Conservation (phyloP, 1,284 basidiomycete genomes). For the Austroboletus olivaceoglutinosus region DNA sequence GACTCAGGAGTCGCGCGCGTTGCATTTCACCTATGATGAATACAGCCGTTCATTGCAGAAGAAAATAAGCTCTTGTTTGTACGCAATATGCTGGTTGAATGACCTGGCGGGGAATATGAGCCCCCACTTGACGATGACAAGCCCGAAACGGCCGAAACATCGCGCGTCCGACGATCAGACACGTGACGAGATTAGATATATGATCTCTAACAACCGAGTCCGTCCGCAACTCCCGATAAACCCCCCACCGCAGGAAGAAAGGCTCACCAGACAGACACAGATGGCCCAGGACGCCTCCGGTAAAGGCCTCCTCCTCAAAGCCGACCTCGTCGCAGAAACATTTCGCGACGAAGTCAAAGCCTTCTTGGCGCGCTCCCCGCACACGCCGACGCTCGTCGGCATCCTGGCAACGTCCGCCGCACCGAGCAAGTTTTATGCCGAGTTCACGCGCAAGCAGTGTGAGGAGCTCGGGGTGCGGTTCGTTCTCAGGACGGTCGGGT, state of each 20-base stretch:
- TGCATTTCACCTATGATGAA: conserved; percentile 1
- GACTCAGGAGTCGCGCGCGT: background rate
- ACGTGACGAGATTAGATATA: background rate
- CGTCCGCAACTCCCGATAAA: conserved; percentile 7
- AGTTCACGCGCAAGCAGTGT: conserved; percentile 93
- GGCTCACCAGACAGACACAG: background rate
- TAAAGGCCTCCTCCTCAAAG: conserved; percentile 74
- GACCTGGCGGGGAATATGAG: too few relatives aligned
- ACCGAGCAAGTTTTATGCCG: conserved; percentile 89
- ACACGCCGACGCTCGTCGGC: conserved; percentile 80
- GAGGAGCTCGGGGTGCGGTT: conserved; percentile 87
- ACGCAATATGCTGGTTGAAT: too few relatives aligned
- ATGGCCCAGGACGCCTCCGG: conserved; percentile 37
- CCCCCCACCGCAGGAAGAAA: too few relatives aligned
- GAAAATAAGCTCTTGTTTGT: background rate
- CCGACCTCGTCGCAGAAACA: conserved; percentile 64
- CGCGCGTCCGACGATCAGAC: too few relatives aligned
- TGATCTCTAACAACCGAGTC: conserved; percentile 4
- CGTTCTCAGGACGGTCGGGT: conserved; percentile 71
- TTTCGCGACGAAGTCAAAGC: conserved; percentile 68
- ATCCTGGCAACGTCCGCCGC: conserved; percentile 87
- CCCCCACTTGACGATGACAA: too few relatives aligned
- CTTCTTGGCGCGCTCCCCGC: conserved; percentile 41
- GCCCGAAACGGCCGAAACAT: too few relatives aligned
- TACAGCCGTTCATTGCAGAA: background rate